Conservation (phyloP, 306 rosid species). For the Boehmeria nivea region DNA sequence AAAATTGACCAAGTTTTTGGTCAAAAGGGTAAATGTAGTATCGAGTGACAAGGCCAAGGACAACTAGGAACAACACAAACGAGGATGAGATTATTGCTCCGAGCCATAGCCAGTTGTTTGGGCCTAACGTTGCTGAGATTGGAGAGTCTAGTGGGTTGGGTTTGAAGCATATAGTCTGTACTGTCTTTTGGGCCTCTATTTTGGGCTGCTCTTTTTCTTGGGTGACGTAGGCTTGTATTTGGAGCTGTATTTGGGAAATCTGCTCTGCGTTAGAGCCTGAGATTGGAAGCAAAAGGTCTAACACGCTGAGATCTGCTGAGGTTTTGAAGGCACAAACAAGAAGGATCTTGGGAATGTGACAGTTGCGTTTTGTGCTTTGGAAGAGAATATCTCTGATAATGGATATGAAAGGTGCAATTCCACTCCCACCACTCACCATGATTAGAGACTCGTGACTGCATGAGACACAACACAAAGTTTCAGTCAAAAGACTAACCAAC, state of each 20-base stretch:
- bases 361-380: slow-evolving; percentile 31
- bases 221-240: slow-evolving; percentile 43
- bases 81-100: slow-evolving; percentile 36
- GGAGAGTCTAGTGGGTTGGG: slow-evolving; percentile 32
- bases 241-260: slow-evolving; percentile 20
- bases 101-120: slow-evolving; percentile 39
- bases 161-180: slow-evolving; percentile 31
- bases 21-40: slow-evolving; percentile 35
- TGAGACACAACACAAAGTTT: neutral
- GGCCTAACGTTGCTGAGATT: slow-evolving; percentile 25
- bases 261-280: slow-evolving; percentile 11
- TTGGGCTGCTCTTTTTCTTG: slow-evolving; percentile 30
- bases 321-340: slow-evolving; percentile 47
- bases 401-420: slow-evolving; percentile 59
- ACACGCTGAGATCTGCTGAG: slow-evolving; percentile 33
- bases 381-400: slow-evolving; percentile 54
- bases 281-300: slow-evolving; percentile 42
- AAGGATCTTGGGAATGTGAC: slow-evolving; percentile 29
- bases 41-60: slow-evolving; percentile 32
- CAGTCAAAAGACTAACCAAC: neutral
- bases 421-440: slow-evolving; percentile 62
- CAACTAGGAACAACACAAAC: slow-evolving; percentile 31
- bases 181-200: slow-evolving; percentile 10
- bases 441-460: slow-evolving; percentile 39
- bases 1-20: slow-evolving; percentile 14